Base-by-base conservation (phyloP, 2,329 filamentous ascomycete genomes). In the Myriosclerotinia curreyana region DNA sequence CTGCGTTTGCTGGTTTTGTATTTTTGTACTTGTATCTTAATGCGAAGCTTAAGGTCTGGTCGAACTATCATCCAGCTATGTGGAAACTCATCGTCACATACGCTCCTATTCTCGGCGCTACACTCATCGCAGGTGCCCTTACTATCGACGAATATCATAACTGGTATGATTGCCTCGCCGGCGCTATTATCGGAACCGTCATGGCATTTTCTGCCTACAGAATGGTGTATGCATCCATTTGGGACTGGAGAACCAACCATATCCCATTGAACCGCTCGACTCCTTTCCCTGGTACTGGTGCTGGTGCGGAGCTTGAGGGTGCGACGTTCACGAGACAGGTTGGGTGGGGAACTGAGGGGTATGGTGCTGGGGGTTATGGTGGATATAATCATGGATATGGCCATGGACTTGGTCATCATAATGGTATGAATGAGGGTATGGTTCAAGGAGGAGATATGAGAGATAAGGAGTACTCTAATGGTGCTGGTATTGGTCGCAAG, bases 121-220 rank as follows among this genome's bases (percentile, higher is more conserved):
- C 80, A 3, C 77, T 92, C 2, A 90, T 92, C 51, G 87, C 83
- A 1, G 88, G 88, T 7, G 83, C 86, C 0, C 77, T 91, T 12
- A 90, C 87, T 0, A 90, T 91, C 64, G 86, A 91, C 68, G 84
- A 90, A 73, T 90, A 81, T 73, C 89, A 92, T 76, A 87, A 91
- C 76, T 89, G 87, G 86, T 91, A 91, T 66, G 88, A 91, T 64
- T 78, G 89, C n/a, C 65, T 90, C 0, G 86, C 85, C 0, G 88
- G 88, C 6, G 87, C 82, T 0, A 72, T 83, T 49, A 88, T 91
- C 53, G 88, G 88, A 2, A 86, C 82, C 2, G 72, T 84, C 65
- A 84, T 89, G 76, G 88, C 87, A 0, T 86, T 89, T 70, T 83
- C 81, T 1, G 74, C 82, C 0, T 90, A 89, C 73, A 79, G 88